Conservation (phyloP, 2,329 filamentous ascomycete species). For the Blumeriella jaapii region DNA sequence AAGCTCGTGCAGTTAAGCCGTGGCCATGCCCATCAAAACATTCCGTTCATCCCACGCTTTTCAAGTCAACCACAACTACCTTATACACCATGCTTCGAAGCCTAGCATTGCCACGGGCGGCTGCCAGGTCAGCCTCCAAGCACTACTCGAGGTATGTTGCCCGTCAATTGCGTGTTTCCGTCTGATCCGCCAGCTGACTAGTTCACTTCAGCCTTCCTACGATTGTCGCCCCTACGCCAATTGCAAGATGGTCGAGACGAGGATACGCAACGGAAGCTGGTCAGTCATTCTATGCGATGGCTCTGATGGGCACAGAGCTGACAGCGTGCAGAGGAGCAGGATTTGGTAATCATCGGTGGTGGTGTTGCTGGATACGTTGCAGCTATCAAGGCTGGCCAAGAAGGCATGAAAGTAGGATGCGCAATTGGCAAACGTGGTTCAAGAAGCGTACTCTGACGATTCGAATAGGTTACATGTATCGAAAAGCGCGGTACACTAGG, state of each 20-base stretch:
- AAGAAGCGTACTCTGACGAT: conserved; percentile 9
- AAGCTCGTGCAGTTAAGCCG: background rate
- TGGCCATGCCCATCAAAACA: conserved; percentile 5
- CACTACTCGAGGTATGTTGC: conserved; percentile 38
- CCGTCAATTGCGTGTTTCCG: conserved; percentile 11
- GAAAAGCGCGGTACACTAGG: conserved; percentile 94
- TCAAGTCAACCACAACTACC: conserved; percentile 13
- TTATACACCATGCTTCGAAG: conserved; percentile 44
- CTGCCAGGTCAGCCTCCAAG: conserved; percentile 45
- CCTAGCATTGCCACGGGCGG: conserved; percentile 48
- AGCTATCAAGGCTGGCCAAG: conserved; percentile 97
- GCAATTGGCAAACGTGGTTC: conserved; percentile 3
- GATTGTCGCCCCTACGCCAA: conserved; percentile 34
- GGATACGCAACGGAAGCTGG: conserved; percentile 41
- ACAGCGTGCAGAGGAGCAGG: conserved; percentile 73
- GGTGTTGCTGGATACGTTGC: conserved; percentile 98
- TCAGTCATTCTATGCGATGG: conserved; percentile 28
- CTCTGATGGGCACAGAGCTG: conserved; percentile 39
- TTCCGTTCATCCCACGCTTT: conserved; percentile 7
- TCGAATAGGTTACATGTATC: conserved; percentile 75
- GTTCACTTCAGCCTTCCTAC: conserved; percentile 36
- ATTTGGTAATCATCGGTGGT: conserved; percentile 94
- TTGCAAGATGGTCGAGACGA: conserved; percentile 46
- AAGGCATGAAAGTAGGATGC: conserved; percentile 73
- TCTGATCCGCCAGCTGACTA: conserved; percentile 12